Conservation (phyloP, 2,329 filamentous ascomycete species). For the Apiospora koreana region DNA sequence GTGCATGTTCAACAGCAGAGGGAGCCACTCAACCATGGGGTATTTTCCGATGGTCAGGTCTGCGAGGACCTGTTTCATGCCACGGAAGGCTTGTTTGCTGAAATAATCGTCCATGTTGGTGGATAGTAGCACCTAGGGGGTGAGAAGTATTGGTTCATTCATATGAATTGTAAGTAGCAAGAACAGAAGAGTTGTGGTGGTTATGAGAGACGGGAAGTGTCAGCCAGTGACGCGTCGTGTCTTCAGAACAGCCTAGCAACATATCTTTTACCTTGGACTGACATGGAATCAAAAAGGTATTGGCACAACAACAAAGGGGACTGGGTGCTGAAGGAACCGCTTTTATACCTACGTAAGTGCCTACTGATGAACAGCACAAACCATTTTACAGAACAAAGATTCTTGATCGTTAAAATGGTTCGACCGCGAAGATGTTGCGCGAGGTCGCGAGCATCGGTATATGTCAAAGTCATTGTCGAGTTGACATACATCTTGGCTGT, state of each 20-base stretch:
- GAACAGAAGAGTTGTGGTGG: background rate
- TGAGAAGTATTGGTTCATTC: background rate
- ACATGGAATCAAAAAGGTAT: background rate
- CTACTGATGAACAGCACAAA: background rate
- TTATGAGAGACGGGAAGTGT: background rate
- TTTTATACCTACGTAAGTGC: background rate
- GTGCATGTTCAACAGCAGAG: background rate
- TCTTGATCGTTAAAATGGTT: background rate
- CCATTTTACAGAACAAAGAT: background rate
- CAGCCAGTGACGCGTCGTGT: background rate
- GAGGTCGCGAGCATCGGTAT: background rate
- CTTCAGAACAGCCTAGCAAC: background rate
- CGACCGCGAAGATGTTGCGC: background rate
- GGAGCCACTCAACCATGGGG: background rate
- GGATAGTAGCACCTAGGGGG: background rate
- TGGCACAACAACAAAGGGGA: background rate
- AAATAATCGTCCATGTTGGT: background rate
- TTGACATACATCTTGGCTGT: background rate
- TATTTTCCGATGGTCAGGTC: background rate
- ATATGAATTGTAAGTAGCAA: background rate
- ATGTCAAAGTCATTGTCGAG: background rate
- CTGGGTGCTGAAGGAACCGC: background rate
- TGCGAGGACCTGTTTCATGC: background rate
- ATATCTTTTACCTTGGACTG: background rate
- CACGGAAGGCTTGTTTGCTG: no score